Evolutionary conservation across 768 basidiomycete genomes (phyloP).

Genomic region (Baorangia bicolor): DNA sequence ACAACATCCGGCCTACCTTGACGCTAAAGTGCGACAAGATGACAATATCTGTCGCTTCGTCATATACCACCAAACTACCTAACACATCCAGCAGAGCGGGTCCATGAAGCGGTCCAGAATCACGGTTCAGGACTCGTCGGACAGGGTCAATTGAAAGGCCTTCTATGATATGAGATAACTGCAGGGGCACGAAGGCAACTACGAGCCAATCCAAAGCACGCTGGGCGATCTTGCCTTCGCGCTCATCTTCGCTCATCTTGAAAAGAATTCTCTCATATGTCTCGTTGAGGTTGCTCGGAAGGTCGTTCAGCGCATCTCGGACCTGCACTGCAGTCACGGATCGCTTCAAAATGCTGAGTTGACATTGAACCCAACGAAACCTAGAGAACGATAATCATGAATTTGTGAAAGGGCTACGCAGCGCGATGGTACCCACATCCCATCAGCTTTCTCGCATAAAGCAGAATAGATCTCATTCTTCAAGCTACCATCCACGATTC

Average conservation of each 20-base stretch:
- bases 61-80: too few relatives aligned
- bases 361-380: constrained; percentile 20
- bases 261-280: constrained; percentile 9
- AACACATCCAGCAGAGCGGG: too few relatives aligned
- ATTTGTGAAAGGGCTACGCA: too few relatives aligned
- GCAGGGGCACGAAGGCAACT: constrained; percentile 3
- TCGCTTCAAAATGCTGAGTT: background rate
- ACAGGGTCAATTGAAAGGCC: constrained; percentile 1
- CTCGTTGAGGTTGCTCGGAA: constrained; percentile 3
- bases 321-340: background rate
- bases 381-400: background rate
- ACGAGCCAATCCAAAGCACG: constrained; percentile 12
- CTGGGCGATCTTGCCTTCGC: background rate
- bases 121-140: background rate
- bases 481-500: background rate
- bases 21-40: too few relatives aligned
- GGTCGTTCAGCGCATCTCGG: background rate
- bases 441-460: constrained; percentile 6
- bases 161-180: constrained; percentile 9
- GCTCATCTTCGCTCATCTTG: background rate
- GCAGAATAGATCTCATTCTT: constrained; percentile 2
- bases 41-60: too few relatives aligned
- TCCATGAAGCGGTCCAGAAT: background rate
- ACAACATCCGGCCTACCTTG: too few relatives aligned
- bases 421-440: constrained; percentile 2